Percentiles rank a stretch among this genome's conserved stretches.
Evolutionary conservation across 306 rosid species (phyloP).

Genomic region (Quercus gilva): DNA sequence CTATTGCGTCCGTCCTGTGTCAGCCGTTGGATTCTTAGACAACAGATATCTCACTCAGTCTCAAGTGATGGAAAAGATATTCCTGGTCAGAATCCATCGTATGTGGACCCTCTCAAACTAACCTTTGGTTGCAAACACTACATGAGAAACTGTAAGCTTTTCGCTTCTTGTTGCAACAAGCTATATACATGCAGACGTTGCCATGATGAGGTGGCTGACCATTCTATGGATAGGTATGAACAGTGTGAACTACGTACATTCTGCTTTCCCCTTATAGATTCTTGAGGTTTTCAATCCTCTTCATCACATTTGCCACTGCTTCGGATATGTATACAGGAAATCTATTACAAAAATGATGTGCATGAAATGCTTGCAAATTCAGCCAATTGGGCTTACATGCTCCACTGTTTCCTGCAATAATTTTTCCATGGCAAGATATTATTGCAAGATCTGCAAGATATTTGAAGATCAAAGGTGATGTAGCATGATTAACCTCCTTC

Average conservation of each 20-base stretch:
- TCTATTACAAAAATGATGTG: slow-evolving; percentile 89
- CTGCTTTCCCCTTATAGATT: not conserved
- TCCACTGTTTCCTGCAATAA: slow-evolving; percentile 63
- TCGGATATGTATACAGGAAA: slow-evolving; percentile 53
- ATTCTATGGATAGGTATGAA: slow-evolving; percentile 66
- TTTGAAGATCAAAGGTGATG: slow-evolving; percentile 80
- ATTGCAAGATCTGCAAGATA: slow-evolving; percentile 83
- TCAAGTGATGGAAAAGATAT: slow-evolving; percentile 50
- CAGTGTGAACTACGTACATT: not conserved
- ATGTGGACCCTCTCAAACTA: slow-evolving; percentile 54
- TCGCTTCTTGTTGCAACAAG: slow-evolving; percentile 83
- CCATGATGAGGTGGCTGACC: slow-evolving; percentile 79
- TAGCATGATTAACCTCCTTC: slow-evolving; percentile 24
- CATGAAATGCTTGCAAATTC: slow-evolving; percentile 86
- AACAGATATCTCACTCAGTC: slow-evolving; percentile 44
- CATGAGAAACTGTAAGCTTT: slow-evolving; percentile 86
- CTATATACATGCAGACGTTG: slow-evolving; percentile 80
- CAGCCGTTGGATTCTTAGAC: slow-evolving; percentile 87
- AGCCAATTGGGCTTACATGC: slow-evolving; percentile 66
- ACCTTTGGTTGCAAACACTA: slow-evolving; percentile 87
- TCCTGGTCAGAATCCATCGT: slow-evolving; percentile 73
- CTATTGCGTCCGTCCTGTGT: slow-evolving; percentile 25
- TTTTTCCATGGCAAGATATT: slow-evolving; percentile 84
- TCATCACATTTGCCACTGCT: slow-evolving; percentile 22
- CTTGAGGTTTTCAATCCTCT: slow-evolving; percentile 5